Percentiles rank a stretch among this genome's conserved stretches.
Evolutionary conservation across 257 asterid genomes (phyloP).

Genomic region (Henckelia pumila): DNA sequence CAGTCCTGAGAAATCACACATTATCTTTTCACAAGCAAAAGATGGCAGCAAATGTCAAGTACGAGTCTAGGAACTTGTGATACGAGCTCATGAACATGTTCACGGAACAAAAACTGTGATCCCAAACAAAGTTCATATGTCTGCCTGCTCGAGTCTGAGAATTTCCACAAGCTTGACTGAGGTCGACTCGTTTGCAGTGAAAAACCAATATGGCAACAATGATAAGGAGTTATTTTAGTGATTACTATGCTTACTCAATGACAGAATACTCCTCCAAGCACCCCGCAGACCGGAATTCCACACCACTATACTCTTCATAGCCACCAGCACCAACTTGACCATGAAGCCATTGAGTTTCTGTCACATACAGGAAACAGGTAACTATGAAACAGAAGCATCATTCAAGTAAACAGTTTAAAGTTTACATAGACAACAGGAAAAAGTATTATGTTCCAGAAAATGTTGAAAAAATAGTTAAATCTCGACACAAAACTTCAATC

Average conservation of each 20-base stretch:
- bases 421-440: neutral
- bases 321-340: constrained; percentile 81
- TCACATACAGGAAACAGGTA: constrained; percentile 25
- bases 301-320: constrained; percentile 89
- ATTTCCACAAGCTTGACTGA: neutral
- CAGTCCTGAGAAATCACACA: neutral
- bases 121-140: neutral
- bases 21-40: too few species aligned
- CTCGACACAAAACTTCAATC: constrained; percentile 1
- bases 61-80: too few species aligned
- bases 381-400: neutral
- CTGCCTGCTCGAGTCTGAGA: neutral
- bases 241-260: constrained; percentile 55
- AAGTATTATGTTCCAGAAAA: neutral
- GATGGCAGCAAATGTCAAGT: too few species aligned
- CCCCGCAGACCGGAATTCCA: constrained; percentile 87
- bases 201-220: neutral
- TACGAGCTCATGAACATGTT: neutral
- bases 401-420: neutral
- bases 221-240: neutral
- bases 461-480: neutral
- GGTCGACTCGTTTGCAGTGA: neutral
- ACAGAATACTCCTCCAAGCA: constrained; percentile 85
- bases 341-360: constrained; percentile 98
- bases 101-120: neutral